These are phyloP conservation scores for Gaertneriomyces semiglobifer DNA, from an alignment of 192 early-diverging fungal species.

Conservation along the genomic window DNA sequence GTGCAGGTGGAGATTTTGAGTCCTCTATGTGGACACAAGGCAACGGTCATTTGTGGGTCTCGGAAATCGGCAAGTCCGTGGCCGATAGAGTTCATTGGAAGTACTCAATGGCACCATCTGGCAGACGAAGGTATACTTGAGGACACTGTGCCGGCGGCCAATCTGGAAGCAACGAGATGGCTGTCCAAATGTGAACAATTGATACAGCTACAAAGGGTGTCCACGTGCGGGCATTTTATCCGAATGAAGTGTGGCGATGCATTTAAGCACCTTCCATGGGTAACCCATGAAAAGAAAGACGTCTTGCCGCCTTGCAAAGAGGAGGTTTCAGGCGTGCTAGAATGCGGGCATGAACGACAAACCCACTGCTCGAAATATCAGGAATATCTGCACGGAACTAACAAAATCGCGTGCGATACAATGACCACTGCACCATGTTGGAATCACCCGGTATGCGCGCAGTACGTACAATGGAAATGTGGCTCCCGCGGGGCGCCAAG, in stretches of 20 bases:
- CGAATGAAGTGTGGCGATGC: slow-evolving; percentile 7
- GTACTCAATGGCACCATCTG: slow-evolving; percentile 5
- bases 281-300: neutral
- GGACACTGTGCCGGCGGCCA: slow-evolving; percentile 10
- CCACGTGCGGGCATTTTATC: slow-evolving; percentile 23
- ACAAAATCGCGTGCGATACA: neutral
- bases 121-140: slow-evolving; percentile 3
- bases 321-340: neutral
- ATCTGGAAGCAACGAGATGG: neutral
- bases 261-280: neutral
- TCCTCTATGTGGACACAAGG: slow-evolving; percentile 23
- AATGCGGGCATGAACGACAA: slow-evolving; percentile 6
- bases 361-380: neutral
- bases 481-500: slow-evolving; percentile 12
- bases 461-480: slow-evolving; percentile 14
- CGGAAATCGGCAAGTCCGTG: neutral
- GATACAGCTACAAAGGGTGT: neutral
- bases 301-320: neutral
- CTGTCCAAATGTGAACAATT: neutral
- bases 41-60: slow-evolving; percentile 11
- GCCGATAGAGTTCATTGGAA: neutral
- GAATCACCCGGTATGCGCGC: slow-evolving; percentile 16
- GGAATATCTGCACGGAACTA: neutral
- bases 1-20: slow-evolving; percentile 4
- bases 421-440: slow-evolving; percentile 6